Conservation (phyloP, 2,329 filamentous ascomycete genomes). For the Stachybotrys chartarum region DNA sequence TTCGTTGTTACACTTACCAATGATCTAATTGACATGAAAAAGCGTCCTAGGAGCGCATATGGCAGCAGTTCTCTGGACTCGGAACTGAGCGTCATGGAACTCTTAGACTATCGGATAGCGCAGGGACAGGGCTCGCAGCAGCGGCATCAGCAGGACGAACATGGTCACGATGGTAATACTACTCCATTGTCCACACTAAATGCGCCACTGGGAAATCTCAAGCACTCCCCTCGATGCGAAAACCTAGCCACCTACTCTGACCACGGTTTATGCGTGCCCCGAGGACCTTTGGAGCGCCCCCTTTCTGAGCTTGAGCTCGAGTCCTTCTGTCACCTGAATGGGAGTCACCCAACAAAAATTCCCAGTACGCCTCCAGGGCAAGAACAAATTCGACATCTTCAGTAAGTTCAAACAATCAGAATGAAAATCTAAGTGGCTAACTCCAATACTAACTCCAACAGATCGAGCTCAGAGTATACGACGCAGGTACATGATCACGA, state of each 20-base stretch:
- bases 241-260: constrained; percentile 11
- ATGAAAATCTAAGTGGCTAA: not conserved
- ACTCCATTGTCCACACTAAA: not conserved
- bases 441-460: not conserved
- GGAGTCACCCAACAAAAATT: not conserved
- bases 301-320: not conserved
- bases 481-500: not conserved
- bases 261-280: not conserved
- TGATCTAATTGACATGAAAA: not conserved
- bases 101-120: constrained; percentile 19
- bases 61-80: constrained; percentile 7
- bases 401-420: not conserved
- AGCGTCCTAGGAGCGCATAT: constrained; percentile 1
- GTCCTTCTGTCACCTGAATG: not conserved
- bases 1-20: not conserved
- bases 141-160: not conserved
- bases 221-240: constrained; percentile 14
- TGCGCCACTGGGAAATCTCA: constrained; percentile 9
- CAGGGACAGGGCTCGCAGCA: constrained; percentile 3
- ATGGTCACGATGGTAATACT: not conserved
- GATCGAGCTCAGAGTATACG: not conserved
- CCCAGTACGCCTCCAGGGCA: not conserved
- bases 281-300: not conserved
- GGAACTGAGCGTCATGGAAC: constrained; percentile 13
- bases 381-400: not conserved